Evolutionary conservation across 352 stramenopile genomes (phyloP).

Genomic region (Globisporangium acanthophoron): DNA sequence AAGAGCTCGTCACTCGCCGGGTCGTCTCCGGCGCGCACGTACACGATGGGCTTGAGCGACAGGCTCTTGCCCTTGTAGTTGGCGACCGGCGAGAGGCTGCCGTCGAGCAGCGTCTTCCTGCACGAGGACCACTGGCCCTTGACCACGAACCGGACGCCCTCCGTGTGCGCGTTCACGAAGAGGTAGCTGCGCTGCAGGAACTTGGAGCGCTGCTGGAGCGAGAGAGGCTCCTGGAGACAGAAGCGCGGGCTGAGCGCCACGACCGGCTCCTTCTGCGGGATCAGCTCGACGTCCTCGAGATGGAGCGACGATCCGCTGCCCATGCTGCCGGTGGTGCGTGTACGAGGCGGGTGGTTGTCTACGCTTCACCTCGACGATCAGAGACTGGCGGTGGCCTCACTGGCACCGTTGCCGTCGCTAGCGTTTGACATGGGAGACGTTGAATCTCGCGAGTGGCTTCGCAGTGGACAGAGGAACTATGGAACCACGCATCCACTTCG

Average conservation of each 20-base stretch:
- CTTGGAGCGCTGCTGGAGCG: not conserved
- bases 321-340: not conserved
- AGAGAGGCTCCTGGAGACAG: not conserved
- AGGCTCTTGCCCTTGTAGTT: conserved; percentile 4
- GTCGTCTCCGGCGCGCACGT: not conserved
- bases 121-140: not conserved
- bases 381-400: not conserved
- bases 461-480: not conserved
- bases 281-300: conserved; percentile 1
- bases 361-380: not conserved
- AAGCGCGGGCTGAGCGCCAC: not conserved
- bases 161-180: not conserved
- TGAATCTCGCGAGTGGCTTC: not conserved
- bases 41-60: not conserved
- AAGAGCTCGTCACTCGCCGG: not conserved
- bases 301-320: not conserved
- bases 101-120: not conserved
- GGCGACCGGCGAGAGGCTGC: not conserved
- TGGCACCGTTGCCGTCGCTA: not conserved
- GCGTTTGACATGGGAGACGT: not conserved
- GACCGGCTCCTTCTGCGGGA: not conserved
- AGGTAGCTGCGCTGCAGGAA: not conserved
- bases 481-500: not conserved
- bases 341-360: not conserved
- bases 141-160: not conserved